Evolutionary conservation across 768 basidiomycete genomes (phyloP), one percentile per base, ranked within the genome.

Genomic region (Lanmaoa rubissima): DNA sequence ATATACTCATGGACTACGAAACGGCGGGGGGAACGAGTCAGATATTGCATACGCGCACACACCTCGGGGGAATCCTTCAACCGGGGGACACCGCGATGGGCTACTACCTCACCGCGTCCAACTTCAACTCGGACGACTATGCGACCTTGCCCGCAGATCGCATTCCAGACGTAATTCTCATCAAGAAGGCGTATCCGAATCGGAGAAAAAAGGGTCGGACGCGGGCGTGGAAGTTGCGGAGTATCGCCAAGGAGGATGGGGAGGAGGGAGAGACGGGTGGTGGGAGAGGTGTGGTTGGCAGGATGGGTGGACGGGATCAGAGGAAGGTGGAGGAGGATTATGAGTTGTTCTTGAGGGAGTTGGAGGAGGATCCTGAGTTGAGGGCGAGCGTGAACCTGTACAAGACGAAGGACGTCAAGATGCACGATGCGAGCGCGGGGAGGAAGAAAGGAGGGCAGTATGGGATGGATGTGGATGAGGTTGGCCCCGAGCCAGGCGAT

Each of bases 261-360:
- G 93, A 94, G 69, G 90, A 90, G 39, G 91, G 87, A 32, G 89
- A 93, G 67, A 88, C 86, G 14, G 81, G 87, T 32, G 80, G 76
- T 47, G 88, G 84, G 35, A 78, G 91, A 42, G 94, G 94, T 53
- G 87, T 94, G n/a, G 86, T 96, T 43, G 94, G 94, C 1, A 77
- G 93, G 46, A 80, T 89, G 81, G 94, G 94, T 12, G 94, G 94
- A 36, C 78, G 93, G 46, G 94, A 96, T 74, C 83, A 86, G 73
- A 87, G 82, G 76, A 94, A 94, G 78, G 92, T 98, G 55, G 94
- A 98, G 63, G 87, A 92, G 69, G 96, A 99, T 69, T 99, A 98
- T 73, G 97, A 98, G 77, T 61, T 92, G 49, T 99, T 99, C 84
- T 76, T 98, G 73, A 82, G 90, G 45, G 94, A 97, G 60, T 74